Evolutionary conservation across 2,329 filamentous ascomycete genomes (phyloP).

Genomic region (Diaporthe aspalathi): DNA sequence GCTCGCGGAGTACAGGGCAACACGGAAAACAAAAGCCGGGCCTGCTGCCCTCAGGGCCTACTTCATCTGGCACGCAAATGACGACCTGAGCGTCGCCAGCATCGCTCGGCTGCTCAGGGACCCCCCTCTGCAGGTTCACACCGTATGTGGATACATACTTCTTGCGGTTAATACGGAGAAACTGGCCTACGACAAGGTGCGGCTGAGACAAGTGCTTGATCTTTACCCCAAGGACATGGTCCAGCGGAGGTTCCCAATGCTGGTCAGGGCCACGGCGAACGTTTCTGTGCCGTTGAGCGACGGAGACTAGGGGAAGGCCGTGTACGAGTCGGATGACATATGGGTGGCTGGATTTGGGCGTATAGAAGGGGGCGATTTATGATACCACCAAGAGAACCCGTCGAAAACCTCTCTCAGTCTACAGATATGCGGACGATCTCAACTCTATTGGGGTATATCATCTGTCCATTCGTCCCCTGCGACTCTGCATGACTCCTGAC

Average conservation of each 20-base stretch:
- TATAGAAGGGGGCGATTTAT: constrained; percentile 16
- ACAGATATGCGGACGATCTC: constrained; percentile 15
- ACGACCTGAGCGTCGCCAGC: constrained; percentile 58
- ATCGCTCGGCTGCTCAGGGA: constrained; percentile 68
- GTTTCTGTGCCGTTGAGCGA: neutral
- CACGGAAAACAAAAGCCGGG: constrained; percentile 43
- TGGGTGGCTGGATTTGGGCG: neutral
- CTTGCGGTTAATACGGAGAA: constrained; percentile 63
- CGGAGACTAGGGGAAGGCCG: neutral
- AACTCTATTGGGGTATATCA: constrained; percentile 43
- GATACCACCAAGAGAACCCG: constrained; percentile 28
- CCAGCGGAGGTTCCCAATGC: constrained; percentile 43
- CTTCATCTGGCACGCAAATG: constrained; percentile 70
- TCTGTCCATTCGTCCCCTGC: constrained; percentile 28
- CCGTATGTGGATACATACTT: constrained; percentile 70
- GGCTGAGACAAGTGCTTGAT: constrained; percentile 59
- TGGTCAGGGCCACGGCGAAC: constrained; percentile 45
- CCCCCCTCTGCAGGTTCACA: constrained; percentile 67
- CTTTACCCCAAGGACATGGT: constrained; percentile 45
- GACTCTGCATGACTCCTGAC: neutral
- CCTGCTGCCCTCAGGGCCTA: constrained; percentile 66
- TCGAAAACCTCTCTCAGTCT: constrained; percentile 7
- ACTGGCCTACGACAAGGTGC: constrained; percentile 60
- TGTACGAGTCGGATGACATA: neutral
- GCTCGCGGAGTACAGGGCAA: constrained; percentile 51